These are phyloP conservation scores for Ogataea chonburiensis DNA, from an alignment of 805 yeast species.

Conservation along the genomic window DNA sequence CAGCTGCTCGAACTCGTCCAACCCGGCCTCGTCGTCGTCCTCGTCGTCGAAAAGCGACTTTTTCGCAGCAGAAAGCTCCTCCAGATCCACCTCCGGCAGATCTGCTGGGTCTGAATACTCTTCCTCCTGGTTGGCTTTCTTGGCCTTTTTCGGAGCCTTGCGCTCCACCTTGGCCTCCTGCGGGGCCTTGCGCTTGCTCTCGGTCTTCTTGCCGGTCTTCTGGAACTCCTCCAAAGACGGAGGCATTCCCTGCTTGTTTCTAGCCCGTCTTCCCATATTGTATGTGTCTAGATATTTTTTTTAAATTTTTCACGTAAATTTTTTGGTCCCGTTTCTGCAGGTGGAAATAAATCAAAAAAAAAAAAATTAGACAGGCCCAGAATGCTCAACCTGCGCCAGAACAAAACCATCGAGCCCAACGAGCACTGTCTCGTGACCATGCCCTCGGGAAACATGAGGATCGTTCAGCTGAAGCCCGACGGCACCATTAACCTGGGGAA, in stretches of 20 bases:
- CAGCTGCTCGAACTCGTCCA: slow-evolving; percentile 36
- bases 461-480: slow-evolving; percentile 63
- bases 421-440: slow-evolving; percentile 65
- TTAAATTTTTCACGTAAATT: slow-evolving; percentile 16
- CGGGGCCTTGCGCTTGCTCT: slow-evolving; percentile 27
- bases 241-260: slow-evolving; percentile 90
- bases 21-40: slow-evolving; percentile 38
- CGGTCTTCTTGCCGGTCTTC: slow-evolving; percentile 41
- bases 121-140: slow-evolving; percentile 28
- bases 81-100: slow-evolving; percentile 65
- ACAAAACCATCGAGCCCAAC: slow-evolving; percentile 29
- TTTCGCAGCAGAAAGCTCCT: slow-evolving; percentile 66
- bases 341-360: slow-evolving; percentile 11
- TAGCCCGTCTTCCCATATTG: slow-evolving; percentile 87
- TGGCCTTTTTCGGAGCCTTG: slow-evolving; percentile 33
- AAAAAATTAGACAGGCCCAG: slow-evolving; percentile 4
- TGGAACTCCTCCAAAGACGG: slow-evolving; percentile 85
- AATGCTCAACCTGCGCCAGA: slow-evolving; percentile 3
- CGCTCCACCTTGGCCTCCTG: slow-evolving; percentile 40
- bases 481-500: slow-evolving; percentile 77
- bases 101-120: slow-evolving; percentile 40
- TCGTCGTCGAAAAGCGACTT: slow-evolving; percentile 75
- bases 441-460: slow-evolving; percentile 78
- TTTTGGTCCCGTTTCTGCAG: slow-evolving; percentile 18
- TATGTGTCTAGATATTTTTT: slow-evolving; percentile 11